A percentile compares a stretch with the other conserved stretches of the same genome.
Conservation (phyloP, 306 rosid species). For the Alnus glutinosa region DNA sequence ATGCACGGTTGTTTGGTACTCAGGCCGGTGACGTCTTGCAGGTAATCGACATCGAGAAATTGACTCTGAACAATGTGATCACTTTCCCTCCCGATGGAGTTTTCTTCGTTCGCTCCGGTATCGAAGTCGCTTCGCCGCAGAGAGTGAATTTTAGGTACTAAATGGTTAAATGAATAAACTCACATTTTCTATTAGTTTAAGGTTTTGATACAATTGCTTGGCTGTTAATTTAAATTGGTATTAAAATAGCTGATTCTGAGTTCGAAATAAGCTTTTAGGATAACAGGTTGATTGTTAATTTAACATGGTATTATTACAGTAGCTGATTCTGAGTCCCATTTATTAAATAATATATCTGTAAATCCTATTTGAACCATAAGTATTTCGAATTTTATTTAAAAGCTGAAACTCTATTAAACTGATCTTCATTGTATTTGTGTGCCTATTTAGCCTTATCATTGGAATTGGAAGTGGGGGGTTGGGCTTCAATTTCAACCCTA, state of each 20-base stretch:
- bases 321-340: no score
- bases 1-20: constrained; percentile 73
- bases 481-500: not conserved
- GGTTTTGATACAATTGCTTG: no score
- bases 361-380: not conserved
- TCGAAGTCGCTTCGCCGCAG: constrained; percentile 68
- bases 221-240: no score
- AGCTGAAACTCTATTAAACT: not conserved
- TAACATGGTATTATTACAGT: no score
- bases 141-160: constrained; percentile 80
- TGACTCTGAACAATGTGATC: constrained; percentile 73
- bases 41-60: constrained; percentile 67
- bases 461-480: not conserved
- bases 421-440: not conserved
- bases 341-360: no score
- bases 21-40: constrained; percentile 85
- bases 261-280: no score
- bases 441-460: not conserved
- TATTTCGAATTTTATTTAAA: not conserved
- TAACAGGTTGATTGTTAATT: no score
- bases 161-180: not conserved
- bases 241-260: no score
- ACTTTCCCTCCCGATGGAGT: constrained; percentile 93
- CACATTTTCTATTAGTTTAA: no score
- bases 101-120: constrained; percentile 81